Evolutionary conservation across 1,284 basidiomycete genomes (phyloP).

Genomic region (Amylostereum areolatum): DNA sequence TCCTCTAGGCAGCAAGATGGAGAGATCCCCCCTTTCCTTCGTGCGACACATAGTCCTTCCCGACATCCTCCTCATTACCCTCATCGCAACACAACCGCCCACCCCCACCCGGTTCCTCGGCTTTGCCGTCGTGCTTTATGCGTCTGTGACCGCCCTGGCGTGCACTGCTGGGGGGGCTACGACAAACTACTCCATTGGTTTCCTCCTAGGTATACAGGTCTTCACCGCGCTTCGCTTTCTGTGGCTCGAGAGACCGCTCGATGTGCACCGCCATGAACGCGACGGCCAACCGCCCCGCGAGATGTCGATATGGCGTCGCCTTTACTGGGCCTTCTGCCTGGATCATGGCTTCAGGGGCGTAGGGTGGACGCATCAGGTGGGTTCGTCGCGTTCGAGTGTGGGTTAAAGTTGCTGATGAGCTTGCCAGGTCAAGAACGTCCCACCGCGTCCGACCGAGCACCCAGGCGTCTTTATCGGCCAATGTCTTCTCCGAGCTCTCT

Average conservation of each 20-base stretch:
- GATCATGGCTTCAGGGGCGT: slow-evolving; percentile 12
- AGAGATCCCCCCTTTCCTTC: no score
- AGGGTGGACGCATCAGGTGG: slow-evolving; percentile 17
- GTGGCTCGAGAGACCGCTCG: slow-evolving; percentile 9
- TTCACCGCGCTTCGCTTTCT: slow-evolving; percentile 15
- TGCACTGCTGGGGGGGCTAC: slow-evolving; percentile 5
- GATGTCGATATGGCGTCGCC: slow-evolving; percentile 5
- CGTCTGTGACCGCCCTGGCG: background rate
- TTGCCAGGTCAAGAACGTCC: background rate
- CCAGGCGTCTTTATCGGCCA: background rate
- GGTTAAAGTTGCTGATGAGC: no score
- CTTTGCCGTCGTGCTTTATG: background rate
- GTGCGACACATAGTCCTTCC: background rate
- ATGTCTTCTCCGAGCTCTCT: background rate
- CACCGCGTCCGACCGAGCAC: background rate
- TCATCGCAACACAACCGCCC: background rate
- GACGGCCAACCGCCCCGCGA: slow-evolving; percentile 7
- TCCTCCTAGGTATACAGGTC: slow-evolving; percentile 9
- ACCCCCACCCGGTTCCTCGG: background rate
- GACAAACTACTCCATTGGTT: slow-evolving; percentile 9
- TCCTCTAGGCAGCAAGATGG: no score
- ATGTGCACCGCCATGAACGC: slow-evolving; percentile 11
- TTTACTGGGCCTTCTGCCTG: slow-evolving; percentile 12
- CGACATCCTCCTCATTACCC: background rate
- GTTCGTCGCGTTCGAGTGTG: no score